Conservation (phyloP, 345 rosid species). For the Salix brachista region DNA sequence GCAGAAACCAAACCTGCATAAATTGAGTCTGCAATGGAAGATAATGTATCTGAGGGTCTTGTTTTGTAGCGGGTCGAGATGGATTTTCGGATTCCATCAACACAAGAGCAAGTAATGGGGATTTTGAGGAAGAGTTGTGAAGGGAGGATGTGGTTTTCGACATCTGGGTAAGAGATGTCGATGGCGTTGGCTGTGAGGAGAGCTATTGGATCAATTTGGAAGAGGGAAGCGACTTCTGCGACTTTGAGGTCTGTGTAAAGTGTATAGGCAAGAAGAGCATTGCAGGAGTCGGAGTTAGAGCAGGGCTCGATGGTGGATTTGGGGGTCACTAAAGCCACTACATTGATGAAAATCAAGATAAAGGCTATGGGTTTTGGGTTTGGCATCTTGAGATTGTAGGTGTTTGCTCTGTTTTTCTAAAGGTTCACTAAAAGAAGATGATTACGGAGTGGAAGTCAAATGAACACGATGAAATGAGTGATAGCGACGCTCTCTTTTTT, state of each 20-base stretch:
- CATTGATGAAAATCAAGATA: constrained; percentile 36
- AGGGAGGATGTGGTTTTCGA: constrained; percentile 91
- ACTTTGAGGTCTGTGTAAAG: constrained; percentile 93
- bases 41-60: constrained; percentile 69
- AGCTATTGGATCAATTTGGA: constrained; percentile 79
- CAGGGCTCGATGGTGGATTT: constrained; percentile 97
- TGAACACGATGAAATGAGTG: neutral
- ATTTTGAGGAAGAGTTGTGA: constrained; percentile 70
- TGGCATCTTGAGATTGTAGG: constrained; percentile 28
- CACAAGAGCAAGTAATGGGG: constrained; percentile 79
- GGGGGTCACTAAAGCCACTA: constrained; percentile 32
- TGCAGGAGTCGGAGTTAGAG: constrained; percentile 70
- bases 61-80: constrained; percentile 74
- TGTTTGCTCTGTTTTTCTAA: neutral
- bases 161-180: constrained; percentile 85
- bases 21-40: constrained; percentile 56
- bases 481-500: neutral
- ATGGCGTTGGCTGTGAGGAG: constrained; percentile 77
- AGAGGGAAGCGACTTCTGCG: constrained; percentile 83
- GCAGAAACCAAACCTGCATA: constrained; percentile 82
- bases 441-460: neutral
- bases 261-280: constrained; percentile 80
- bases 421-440: neutral
- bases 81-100: constrained; percentile 86
- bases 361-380: constrained; percentile 18